A percentile compares a stretch with the other conserved stretches of the same genome.
Conservation (phyloP, 2,329 filamentous ascomycete genomes). For the Stachybotrys chlorohalonatus region DNA sequence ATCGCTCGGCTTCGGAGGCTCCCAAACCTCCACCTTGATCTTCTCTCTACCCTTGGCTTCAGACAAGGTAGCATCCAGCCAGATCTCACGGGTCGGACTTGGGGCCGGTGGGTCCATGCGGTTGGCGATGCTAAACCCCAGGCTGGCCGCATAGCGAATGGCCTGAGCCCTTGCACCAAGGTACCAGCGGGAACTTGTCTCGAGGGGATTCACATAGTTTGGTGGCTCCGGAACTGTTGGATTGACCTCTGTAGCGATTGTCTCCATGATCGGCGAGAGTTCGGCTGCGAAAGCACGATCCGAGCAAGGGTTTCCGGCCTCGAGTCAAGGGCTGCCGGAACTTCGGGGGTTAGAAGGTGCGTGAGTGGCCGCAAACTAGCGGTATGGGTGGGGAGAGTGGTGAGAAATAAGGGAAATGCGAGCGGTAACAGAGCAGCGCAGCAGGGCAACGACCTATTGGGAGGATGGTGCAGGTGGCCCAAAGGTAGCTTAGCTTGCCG, state of each 20-base stretch:
- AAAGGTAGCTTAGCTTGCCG: neutral
- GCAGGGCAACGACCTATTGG: neutral
- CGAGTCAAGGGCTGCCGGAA: neutral
- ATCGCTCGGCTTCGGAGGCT: constrained; percentile 21
- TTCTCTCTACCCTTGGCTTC: constrained; percentile 23
- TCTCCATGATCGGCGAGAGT: constrained; percentile 11
- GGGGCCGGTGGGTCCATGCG: constrained; percentile 30
- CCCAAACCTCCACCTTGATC: constrained; percentile 40
- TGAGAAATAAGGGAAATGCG: neutral
- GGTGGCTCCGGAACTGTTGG: constrained; percentile 20
- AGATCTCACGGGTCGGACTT: constrained; percentile 27
- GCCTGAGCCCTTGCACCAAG: constrained; percentile 32
- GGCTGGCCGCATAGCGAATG: constrained; percentile 32
- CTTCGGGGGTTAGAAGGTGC: neutral
- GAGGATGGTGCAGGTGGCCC: neutral
- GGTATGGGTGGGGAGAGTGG: neutral
- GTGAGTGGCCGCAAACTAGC: neutral
- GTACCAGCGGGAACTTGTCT: constrained; percentile 33
- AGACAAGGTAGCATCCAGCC: constrained; percentile 33
- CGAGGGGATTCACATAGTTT: constrained; percentile 35
- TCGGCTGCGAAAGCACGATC: neutral
- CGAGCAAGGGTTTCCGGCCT: neutral
- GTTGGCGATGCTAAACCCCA: constrained; percentile 33
- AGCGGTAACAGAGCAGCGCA: too few relatives aligned
- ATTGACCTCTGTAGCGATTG: constrained; percentile 16